phyloP scores from a whole-genome alignment of 1,284 basidiomycete species.

The Pulchroboletus neoregius region DNA sequence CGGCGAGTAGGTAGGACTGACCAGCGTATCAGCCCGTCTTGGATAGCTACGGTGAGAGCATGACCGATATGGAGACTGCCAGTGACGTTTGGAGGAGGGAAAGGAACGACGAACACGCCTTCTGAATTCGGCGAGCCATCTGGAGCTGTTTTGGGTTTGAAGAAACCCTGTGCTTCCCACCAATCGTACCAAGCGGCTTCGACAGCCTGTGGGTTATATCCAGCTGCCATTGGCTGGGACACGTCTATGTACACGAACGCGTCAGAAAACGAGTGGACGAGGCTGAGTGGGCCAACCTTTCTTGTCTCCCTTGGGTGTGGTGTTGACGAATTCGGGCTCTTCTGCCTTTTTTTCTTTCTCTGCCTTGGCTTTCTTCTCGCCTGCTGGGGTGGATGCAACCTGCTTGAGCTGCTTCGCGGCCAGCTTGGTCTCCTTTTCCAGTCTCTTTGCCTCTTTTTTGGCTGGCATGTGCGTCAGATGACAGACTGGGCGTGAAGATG shows the following conservation, averaged over 20 bases:
- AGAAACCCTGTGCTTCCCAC: constrained; percentile 92
- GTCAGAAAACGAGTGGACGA: neutral
- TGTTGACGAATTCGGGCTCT: constrained; percentile 76
- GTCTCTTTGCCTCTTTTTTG: constrained; percentile 70
- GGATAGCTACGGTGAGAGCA: constrained; percentile 89
- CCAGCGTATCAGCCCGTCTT: constrained; percentile 89
- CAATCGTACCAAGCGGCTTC: constrained; percentile 99
- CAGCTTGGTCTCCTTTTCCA: constrained; percentile 76
- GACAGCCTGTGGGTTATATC: constrained; percentile 94
- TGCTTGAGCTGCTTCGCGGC: constrained; percentile 73
- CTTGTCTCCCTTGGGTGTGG: constrained; percentile 84
- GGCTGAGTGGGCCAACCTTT: constrained; percentile 55
- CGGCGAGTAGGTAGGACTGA: constrained; percentile 33
- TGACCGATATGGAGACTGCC: constrained; percentile 97
- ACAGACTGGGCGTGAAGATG: neutral
- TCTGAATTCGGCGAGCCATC: constrained; percentile 57
- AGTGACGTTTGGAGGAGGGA: constrained; percentile 98
- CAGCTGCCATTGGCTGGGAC: constrained; percentile 80
- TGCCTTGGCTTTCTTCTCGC: constrained; percentile 58
- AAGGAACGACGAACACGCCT: constrained; percentile 83
- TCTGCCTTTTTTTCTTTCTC: constrained; percentile 67
- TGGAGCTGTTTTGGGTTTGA: constrained; percentile 70
- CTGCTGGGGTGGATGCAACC: constrained; percentile 37
- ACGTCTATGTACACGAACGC: constrained; percentile 55
- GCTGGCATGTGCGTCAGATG: constrained; percentile 33